These are phyloP conservation scores for Zopfia rhizophila DNA, from an alignment of 2,329 filamentous ascomycete species.

Conservation along the genomic window DNA sequence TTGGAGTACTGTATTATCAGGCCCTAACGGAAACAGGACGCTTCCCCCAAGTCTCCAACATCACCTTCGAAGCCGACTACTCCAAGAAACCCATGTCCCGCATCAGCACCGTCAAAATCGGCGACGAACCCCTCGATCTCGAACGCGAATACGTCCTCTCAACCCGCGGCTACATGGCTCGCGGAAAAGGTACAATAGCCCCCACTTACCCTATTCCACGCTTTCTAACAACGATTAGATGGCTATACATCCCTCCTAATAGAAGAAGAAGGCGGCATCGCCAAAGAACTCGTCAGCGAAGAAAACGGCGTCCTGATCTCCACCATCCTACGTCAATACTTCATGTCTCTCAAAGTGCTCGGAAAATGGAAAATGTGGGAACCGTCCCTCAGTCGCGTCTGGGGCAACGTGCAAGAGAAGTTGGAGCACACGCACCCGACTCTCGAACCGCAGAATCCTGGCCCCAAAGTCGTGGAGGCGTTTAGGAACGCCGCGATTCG, in stretches of 20 bases:
- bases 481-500: conserved; percentile 21
- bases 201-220: neutral
- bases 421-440: conserved; percentile 65
- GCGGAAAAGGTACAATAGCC: conserved; percentile 68
- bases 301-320: conserved; percentile 89
- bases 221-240: conserved; percentile 57
- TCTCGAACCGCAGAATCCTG: conserved; percentile 50
- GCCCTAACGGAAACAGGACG: conserved; percentile 59
- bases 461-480: conserved; percentile 26
- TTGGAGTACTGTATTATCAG: too few relatives aligned
- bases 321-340: conserved; percentile 88
- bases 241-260: conserved; percentile 83
- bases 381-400: conserved; percentile 70
- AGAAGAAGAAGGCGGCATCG: conserved; percentile 77
- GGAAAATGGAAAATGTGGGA: conserved; percentile 82
- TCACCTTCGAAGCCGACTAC: conserved; percentile 78
- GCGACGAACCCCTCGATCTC: conserved; percentile 68
- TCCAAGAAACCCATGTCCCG: conserved; percentile 68
- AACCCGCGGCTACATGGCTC: conserved; percentile 88
- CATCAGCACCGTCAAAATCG: conserved; percentile 71
- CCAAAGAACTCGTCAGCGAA: conserved; percentile 82
- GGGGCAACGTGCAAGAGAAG: conserved; percentile 71
- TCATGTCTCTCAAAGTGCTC: conserved; percentile 84
- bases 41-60: conserved; percentile 89
- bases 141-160: conserved; percentile 75